These are phyloP conservation scores for Wickerhamomyces xylosicus DNA, from an alignment of 805 yeast species.

Conservation along the genomic window DNA sequence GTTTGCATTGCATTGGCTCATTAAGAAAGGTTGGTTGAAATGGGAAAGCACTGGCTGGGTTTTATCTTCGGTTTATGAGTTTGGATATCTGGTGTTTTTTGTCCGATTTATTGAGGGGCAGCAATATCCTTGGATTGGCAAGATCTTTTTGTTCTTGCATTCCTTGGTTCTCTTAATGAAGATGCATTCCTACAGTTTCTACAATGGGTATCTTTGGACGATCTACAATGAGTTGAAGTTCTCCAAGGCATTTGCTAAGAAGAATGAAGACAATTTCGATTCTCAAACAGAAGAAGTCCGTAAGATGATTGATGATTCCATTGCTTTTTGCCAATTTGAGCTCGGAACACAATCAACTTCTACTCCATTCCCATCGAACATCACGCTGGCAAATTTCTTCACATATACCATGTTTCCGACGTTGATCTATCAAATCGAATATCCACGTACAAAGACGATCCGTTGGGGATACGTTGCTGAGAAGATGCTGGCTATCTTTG, in stretches of 20 bases:
- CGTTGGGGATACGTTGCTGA: slow-evolving; percentile 59
- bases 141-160: slow-evolving; percentile 76
- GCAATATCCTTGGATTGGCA: slow-evolving; percentile 82
- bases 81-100: slow-evolving; percentile 41
- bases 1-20: slow-evolving; percentile 44
- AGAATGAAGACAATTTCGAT: slow-evolving; percentile 25
- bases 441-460: slow-evolving; percentile 63
- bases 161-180: slow-evolving; percentile 86
- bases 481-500: slow-evolving; percentile 75
- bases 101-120: slow-evolving; percentile 42
- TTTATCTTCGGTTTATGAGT: slow-evolving; percentile 48
- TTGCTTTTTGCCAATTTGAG: slow-evolving; percentile 67
- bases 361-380: slow-evolving; percentile 59
- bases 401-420: slow-evolving; percentile 84
- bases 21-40: slow-evolving; percentile 31
- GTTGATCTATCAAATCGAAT: slow-evolving; percentile 70
- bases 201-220: slow-evolving; percentile 81
- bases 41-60: slow-evolving; percentile 66
- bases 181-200: slow-evolving; percentile 87
- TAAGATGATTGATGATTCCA: slow-evolving; percentile 31
- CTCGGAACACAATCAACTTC: slow-evolving; percentile 42
- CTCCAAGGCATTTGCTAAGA: slow-evolving; percentile 34
- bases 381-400: slow-evolving; percentile 57
- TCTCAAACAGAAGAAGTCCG: slow-evolving; percentile 12
- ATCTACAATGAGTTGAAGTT: slow-evolving; percentile 43